Percentiles rank a stretch among this genome's conserved stretches.
Conservation (phyloP, 495 filamentous ascomycete genomes). For the Talaromyces liani region DNA sequence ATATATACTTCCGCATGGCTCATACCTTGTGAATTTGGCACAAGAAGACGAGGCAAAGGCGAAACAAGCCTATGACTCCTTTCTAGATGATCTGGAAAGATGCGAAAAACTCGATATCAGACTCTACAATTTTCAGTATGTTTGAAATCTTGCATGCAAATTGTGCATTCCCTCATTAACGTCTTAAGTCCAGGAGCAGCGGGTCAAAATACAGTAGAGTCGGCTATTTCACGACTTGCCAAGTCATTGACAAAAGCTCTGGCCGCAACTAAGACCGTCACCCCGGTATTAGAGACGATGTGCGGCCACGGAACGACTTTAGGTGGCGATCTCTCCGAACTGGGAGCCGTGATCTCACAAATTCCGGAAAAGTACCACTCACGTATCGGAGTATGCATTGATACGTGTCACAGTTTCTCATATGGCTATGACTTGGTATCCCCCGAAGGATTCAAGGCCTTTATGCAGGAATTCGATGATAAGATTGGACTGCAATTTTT, state of each 20-base stretch:
- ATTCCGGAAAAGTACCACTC: slow-evolving; percentile 63
- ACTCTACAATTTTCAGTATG: slow-evolving; percentile 91
- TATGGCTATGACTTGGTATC: slow-evolving; percentile 86
- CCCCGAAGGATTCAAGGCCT: slow-evolving; percentile 61
- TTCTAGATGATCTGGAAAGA: slow-evolving; percentile 80
- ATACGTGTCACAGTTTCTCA: slow-evolving; percentile 93
- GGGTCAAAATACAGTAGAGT: slow-evolving; percentile 52
- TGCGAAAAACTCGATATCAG: slow-evolving; percentile 84
- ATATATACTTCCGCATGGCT: slow-evolving; percentile 84
- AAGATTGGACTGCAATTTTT: slow-evolving; percentile 74
- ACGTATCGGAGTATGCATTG: slow-evolving; percentile 91
- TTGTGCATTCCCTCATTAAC: background rate
- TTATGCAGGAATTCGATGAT: slow-evolving; percentile 69
- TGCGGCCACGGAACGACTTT: slow-evolving; percentile 84
- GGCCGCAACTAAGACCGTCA: slow-evolving; percentile 60
- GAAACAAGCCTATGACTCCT: slow-evolving; percentile 76
- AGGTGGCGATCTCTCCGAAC: slow-evolving; percentile 74
- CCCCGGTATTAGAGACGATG: slow-evolving; percentile 92
- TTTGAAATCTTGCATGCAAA: background rate
- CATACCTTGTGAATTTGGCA: slow-evolving; percentile 93
- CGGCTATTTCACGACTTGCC: slow-evolving; percentile 73
- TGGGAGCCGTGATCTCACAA: slow-evolving; percentile 70
- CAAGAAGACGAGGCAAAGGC: slow-evolving; percentile 71
- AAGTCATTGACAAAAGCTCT: slow-evolving; percentile 73
- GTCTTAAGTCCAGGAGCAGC: slow-evolving; percentile 63